Evolutionary conservation across 169 alveolate genomes (phyloP).

Genomic region (Babesia ovis): DNA sequence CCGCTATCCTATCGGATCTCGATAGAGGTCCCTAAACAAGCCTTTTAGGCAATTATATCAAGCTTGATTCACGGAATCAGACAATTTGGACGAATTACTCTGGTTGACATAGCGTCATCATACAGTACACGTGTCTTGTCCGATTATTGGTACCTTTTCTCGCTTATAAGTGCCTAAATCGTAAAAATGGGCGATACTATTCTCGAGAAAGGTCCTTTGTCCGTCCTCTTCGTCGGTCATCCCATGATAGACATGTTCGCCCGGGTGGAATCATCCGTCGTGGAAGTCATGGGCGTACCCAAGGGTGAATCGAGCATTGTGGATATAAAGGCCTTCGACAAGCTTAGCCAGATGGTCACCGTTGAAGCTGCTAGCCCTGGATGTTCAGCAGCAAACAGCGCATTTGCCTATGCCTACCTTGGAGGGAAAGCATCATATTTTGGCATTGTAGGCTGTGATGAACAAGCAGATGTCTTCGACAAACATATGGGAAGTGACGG

Average conservation of each 20-base stretch:
- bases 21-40: no score
- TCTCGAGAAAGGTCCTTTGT: not conserved
- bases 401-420: constrained; percentile 8
- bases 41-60: no score
- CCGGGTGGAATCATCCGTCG: constrained; percentile 6
- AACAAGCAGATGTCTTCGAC: not conserved
- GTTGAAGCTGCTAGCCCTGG: constrained; percentile 13
- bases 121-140: no score
- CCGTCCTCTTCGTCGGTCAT: constrained; percentile 21
- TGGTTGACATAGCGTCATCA: no score
- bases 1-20: no score
- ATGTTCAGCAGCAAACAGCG: constrained; percentile 10
- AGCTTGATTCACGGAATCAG: no score
- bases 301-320: constrained; percentile 31
- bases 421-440: constrained; percentile 16
- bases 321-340: not conserved
- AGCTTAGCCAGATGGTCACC: not conserved
- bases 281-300: not conserved
- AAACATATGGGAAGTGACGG: not conserved
- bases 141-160: no score
- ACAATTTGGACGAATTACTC: no score
- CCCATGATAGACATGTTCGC: constrained; percentile 14
- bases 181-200: constrained; percentile 11
- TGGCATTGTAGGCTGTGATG: constrained; percentile 20
- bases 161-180: no score